These are phyloP conservation scores for Lecanicillium sp. DNA, from an alignment of 2,329 filamentous ascomycete species.

Conservation along the genomic window DNA sequence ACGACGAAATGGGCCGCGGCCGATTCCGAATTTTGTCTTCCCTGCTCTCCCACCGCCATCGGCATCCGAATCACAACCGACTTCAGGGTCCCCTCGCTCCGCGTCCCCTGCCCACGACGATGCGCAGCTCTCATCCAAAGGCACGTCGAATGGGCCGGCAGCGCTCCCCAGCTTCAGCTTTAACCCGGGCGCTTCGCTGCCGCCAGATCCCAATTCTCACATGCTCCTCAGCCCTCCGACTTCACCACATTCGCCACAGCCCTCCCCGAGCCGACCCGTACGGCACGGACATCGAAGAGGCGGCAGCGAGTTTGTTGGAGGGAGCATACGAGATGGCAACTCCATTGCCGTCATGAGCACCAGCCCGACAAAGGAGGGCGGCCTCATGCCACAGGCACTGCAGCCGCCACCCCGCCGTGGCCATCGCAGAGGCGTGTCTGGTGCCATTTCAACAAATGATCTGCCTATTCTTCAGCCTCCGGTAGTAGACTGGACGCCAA, in stretches of 20 bases:
- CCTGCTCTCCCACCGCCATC: slow-evolving; percentile 40
- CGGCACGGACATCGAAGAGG: slow-evolving; percentile 73
- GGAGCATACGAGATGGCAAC: slow-evolving; percentile 52
- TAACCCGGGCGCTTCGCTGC: slow-evolving; percentile 38
- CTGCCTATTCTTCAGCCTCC: slow-evolving; percentile 60
- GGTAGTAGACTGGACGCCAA: slow-evolving; percentile 41
- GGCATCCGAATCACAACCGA: slow-evolving; percentile 25
- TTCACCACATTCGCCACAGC: slow-evolving; percentile 43
- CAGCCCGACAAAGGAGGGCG: slow-evolving; percentile 60
- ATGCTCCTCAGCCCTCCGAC: slow-evolving; percentile 46
- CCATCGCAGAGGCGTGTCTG: slow-evolving; percentile 66
- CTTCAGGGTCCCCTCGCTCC: not conserved
- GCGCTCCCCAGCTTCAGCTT: slow-evolving; percentile 48
- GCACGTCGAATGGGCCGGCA: slow-evolving; percentile 23
- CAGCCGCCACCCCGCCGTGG: slow-evolving; percentile 49
- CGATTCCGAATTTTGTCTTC: slow-evolving; percentile 60
- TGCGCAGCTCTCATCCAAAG: slow-evolving; percentile 19
- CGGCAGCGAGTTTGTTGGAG: slow-evolving; percentile 81
- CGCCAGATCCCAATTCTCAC: slow-evolving; percentile 21
- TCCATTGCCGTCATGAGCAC: slow-evolving; percentile 56
- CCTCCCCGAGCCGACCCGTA: slow-evolving; percentile 46
- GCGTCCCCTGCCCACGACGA: slow-evolving; percentile 21
- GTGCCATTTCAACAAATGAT: slow-evolving; percentile 78
- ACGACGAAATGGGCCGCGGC: slow-evolving; percentile 29
- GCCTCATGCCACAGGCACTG: slow-evolving; percentile 49